A percentile compares a stretch with the other conserved stretches of the same genome.
These are phyloP conservation scores for Cladobotryum mycophilum DNA, from an alignment of 2,329 filamentous ascomycete genomes.

Conservation along the genomic window DNA sequence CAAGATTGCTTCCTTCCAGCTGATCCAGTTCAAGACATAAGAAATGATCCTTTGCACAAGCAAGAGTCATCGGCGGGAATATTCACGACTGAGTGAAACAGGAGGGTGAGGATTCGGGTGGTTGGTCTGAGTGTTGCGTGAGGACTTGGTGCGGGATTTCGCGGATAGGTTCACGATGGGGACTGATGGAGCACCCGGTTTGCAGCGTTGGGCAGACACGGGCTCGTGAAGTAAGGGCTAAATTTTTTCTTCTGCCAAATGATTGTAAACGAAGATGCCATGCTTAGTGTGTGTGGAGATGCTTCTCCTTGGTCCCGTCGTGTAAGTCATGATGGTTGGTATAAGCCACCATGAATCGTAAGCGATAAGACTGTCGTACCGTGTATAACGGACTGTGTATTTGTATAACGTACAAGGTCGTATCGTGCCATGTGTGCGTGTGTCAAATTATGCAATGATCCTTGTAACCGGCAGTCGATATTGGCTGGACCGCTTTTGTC, in stretches of 20 bases:
- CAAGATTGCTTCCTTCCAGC: background rate
- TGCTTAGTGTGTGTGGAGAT: background rate
- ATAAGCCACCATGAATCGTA: background rate
- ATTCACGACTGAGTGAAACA: too few species aligned
- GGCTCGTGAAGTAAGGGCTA: background rate
- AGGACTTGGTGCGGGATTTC: background rate
- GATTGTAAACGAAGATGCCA: background rate
- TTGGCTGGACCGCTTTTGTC: background rate
- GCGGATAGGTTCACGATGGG: conserved; percentile 5
- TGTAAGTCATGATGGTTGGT: background rate
- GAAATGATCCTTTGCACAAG: background rate
- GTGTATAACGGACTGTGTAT: background rate
- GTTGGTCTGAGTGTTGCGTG: conserved; percentile 1
- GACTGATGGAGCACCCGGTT: background rate
- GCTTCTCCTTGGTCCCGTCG: background rate
- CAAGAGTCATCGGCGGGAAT: too few species aligned
- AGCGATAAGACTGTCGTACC: background rate
- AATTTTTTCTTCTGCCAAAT: too few species aligned
- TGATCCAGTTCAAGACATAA: background rate
- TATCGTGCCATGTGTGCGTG: background rate
- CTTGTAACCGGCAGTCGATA: too few species aligned
- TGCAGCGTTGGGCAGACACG: background rate
- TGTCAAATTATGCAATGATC: too few species aligned
- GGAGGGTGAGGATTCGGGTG: background rate
- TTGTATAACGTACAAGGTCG: background rate